Base-by-base conservation (phyloP, 2,329 filamentous ascomycete species). In the Ceratocystis diversiconidia region DNA sequence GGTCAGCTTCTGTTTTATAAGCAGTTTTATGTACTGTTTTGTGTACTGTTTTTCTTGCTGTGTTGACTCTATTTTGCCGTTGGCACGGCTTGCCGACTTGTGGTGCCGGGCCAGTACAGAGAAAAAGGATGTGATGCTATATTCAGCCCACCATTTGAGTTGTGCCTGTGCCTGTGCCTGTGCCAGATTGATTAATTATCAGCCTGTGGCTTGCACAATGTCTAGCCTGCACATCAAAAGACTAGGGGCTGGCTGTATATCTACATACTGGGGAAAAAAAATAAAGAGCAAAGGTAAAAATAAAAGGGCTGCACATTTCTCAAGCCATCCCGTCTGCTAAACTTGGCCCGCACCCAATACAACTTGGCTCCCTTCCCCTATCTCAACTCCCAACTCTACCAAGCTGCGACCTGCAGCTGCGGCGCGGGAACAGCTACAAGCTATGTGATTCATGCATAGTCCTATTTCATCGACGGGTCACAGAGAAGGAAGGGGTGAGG, bases 151-250 rank as follows among this genome's bases (percentile, higher is more conserved):
- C 36, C 36, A 41, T 41, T 50, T 8, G 46, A n/a, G n/a, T 50
- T 22, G 17, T 50, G 17, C 46, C 22, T 22, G 17, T 25, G 46
- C 19, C 46, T 50, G 17, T 57, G 10, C 17, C n/a, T 30, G 52
- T 59, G 55, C 55, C 28, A 32, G 55, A n/a, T 59, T 59, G 30
- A 59, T 32, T 59, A 59, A 22, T 59, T 59, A n/a, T n/a, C 22
- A n/a, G 28, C 55, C 10, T 59, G 19, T 8, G 55, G 15, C 55
- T 17, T 59, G 28, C 36, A 36, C 32, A 36, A 36, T 36, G 32
- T 36, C 32, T 36, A 12, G 32, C 32, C 32, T 36, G 32, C 32
- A 41, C 36, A 41, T 41, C 36, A 41, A 41, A 41, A 41, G 36
- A 41, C 36, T 41, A 41, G 36, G 36, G 36, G 36, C 36, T 10